These are phyloP conservation scores for Tulasnella sp. DNA, from an alignment of 768 basidiomycete genomes.

Conservation along the genomic window DNA sequence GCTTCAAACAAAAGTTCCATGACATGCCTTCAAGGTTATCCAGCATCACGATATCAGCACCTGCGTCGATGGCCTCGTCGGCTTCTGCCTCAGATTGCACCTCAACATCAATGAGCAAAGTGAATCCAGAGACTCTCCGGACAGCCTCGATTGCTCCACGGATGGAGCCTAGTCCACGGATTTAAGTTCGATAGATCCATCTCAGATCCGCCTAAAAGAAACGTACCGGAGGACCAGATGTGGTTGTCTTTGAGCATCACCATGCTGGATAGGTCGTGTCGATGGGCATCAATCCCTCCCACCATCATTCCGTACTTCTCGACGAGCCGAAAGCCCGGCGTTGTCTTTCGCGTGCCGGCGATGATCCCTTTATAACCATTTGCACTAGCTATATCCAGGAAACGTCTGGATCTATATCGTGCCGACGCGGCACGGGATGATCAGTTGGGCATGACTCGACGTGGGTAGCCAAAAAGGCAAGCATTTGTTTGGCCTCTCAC, in stretches of 20 bases:
- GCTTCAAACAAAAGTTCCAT: slow-evolving; percentile 2
- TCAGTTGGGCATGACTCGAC: too few relatives aligned
- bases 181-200: background rate
- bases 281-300: slow-evolving; percentile 90
- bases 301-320: slow-evolving; percentile 99
- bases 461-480: slow-evolving; percentile 3
- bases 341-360: slow-evolving; percentile 95
- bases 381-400: slow-evolving; percentile 65
- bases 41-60: slow-evolving; percentile 91
- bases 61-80: slow-evolving; percentile 92
- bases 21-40: slow-evolving; percentile 72
- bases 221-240: slow-evolving; percentile 74
- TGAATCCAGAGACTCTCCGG: slow-evolving; percentile 86
- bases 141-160: slow-evolving; percentile 76
- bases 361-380: slow-evolving; percentile 79
- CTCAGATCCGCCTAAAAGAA: background rate
- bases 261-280: slow-evolving; percentile 96
- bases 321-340: slow-evolving; percentile 91
- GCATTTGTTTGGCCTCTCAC: too few relatives aligned
- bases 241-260: slow-evolving; percentile 99
- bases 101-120: slow-evolving; percentile 85
- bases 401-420: slow-evolving; percentile 55
- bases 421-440: background rate
- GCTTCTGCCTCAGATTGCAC: slow-evolving; percentile 82
- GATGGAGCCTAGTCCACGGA: slow-evolving; percentile 60